These are phyloP conservation scores for Suillus decipiens DNA, from an alignment of 768 basidiomycete genomes.

Conservation along the genomic window DNA sequence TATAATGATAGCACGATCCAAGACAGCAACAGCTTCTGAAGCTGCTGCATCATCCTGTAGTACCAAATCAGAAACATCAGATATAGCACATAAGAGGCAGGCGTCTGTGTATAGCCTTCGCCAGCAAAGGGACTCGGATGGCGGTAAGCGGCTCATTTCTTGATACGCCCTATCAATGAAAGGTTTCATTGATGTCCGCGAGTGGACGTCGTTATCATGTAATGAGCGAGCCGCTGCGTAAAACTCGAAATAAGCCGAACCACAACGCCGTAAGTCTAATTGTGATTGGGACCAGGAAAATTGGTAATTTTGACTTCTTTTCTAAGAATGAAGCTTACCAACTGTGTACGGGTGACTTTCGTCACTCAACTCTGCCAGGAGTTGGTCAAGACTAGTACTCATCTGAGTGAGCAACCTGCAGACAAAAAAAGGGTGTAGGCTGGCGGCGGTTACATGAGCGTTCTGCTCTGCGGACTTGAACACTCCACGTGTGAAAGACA, in stretches of 20 bases:
- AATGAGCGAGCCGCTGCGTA: constrained; percentile 5
- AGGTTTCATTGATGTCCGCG: constrained; percentile 23
- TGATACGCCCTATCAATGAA: constrained; percentile 52
- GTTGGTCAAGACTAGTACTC: neutral
- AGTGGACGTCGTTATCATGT: constrained; percentile 8
- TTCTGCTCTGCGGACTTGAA: neutral
- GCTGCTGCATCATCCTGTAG: constrained; percentile 24
- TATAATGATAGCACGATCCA: constrained; percentile 84
- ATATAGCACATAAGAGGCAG: constrained; percentile 57
- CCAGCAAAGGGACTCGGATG: constrained; percentile 46
- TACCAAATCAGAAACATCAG: constrained; percentile 26
- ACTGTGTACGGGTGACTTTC: constrained; percentile 3
- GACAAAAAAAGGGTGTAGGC: neutral
- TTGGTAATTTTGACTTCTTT: neutral
- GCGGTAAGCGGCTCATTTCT: constrained; percentile 45
- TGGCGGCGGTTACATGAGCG: neutral
- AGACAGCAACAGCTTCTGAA: constrained; percentile 50
- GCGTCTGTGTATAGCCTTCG: constrained; percentile 78
- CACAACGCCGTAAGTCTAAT: constrained; percentile 2
- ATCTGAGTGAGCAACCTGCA: neutral
- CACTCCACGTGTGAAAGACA: constrained; percentile 19
- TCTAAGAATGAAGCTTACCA: constrained; percentile 6
- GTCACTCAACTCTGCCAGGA: constrained; percentile 4
- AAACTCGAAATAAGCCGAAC: constrained; percentile 4
- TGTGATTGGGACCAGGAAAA: constrained; percentile 9